A percentile compares a stretch with the other conserved stretches of the same genome.
These are phyloP conservation scores for Chlorella sp. DNA, from an alignment of 139 green algal genomes.

Conservation along the genomic window DNA sequence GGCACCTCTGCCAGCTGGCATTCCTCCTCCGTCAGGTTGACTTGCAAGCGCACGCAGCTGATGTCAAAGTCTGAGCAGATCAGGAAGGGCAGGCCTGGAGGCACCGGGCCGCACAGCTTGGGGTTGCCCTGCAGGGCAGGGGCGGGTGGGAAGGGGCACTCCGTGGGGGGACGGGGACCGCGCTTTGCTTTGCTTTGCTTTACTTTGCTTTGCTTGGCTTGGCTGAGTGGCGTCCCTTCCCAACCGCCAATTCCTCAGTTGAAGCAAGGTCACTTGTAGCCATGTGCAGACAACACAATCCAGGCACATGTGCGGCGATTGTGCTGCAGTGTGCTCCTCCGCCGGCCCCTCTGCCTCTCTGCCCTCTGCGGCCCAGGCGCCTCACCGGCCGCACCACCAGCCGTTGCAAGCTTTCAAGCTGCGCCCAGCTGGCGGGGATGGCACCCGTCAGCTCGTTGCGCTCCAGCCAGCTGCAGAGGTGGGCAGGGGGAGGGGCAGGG, in stretches of 20 bases:
- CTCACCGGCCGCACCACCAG: conserved; percentile 4
- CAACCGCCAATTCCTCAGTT: too few species aligned
- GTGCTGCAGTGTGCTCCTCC: too few species aligned
- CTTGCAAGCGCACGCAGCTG: not conserved
- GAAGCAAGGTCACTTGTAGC: too few species aligned
- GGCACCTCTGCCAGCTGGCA: not conserved
- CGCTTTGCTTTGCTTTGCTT: too few species aligned
- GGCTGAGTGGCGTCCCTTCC: too few species aligned
- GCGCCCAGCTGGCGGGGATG: conserved; percentile 14
- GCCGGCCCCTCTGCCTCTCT: too few species aligned
- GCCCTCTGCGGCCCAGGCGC: too few species aligned
- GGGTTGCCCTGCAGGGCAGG: not conserved
- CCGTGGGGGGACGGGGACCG: too few species aligned
- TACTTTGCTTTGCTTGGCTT: too few species aligned
- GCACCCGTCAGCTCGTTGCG: conserved; percentile 23
- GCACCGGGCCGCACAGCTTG: conserved; percentile 30
- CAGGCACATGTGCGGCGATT: too few species aligned
- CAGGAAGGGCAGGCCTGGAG: conserved; percentile 15
- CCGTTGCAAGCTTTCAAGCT: not conserved
- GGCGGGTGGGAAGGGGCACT: not conserved
- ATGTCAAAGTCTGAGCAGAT: conserved; percentile 3
- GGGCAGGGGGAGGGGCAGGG: not conserved
- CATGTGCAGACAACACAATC: too few species aligned
- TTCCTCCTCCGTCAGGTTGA: not conserved
- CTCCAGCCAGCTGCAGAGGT: conserved; percentile 1